Conservation (phyloP, 495 filamentous ascomycete genomes). For the Tuber borchii region DNA sequence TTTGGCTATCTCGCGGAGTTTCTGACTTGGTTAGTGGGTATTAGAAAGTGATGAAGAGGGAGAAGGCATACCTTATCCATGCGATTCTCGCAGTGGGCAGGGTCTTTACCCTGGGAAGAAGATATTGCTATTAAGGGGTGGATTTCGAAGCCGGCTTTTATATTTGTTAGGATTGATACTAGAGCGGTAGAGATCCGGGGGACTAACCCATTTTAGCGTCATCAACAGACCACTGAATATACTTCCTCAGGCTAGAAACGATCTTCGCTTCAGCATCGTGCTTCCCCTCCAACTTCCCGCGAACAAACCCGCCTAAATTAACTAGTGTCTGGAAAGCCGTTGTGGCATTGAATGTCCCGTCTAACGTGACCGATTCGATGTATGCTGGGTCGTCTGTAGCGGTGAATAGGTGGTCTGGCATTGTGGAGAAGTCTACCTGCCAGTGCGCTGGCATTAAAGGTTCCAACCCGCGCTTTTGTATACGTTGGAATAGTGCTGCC, state of each 20-base stretch:
- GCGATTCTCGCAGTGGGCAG: conserved; percentile 33
- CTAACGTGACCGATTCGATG: conserved; percentile 46
- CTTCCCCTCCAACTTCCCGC: conserved; percentile 29
- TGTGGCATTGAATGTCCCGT: conserved; percentile 38
- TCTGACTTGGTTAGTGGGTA: conserved; percentile 21
- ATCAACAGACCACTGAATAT: conserved; percentile 35
- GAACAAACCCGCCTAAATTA: conserved; percentile 27
- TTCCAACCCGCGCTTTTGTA: conserved; percentile 57
- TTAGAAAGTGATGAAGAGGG: not conserved
- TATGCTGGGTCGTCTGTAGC: conserved; percentile 45
- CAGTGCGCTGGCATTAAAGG: conserved; percentile 53
- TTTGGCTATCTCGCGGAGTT: conserved; percentile 29
- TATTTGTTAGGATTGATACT: conserved; percentile 1
- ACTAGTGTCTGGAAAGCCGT: conserved; percentile 36
- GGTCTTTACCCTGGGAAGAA: conserved; percentile 34
- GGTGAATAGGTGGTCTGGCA: conserved; percentile 56
- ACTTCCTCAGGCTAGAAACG: conserved; percentile 29
- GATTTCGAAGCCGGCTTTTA: conserved; percentile 20
- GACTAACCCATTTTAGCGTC: conserved; percentile 22
- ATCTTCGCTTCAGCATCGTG: conserved; percentile 33
- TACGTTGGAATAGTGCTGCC: conserved; percentile 51
- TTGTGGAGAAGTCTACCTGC: conserved; percentile 55
- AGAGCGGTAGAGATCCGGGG: not conserved
- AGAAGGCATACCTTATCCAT: conserved; percentile 28
- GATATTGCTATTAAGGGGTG: conserved; percentile 36